Evolutionary conservation across 75 land plant genomes (phyloP), one percentile per base, ranked within the genome.

Genomic region (Ceratopteris richardii): DNA sequence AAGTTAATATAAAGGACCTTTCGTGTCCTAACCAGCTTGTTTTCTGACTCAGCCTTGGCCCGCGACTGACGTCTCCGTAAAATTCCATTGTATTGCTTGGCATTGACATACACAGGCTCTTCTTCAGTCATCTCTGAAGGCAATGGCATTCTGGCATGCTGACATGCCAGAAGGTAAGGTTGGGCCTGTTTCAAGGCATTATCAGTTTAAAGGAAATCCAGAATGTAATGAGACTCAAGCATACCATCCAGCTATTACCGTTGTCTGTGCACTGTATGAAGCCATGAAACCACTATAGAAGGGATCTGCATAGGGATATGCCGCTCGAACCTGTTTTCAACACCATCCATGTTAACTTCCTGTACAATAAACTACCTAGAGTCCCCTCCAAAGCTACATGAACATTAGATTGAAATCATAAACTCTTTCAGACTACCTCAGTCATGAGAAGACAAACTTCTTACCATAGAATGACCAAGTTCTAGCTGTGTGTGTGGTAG

Each of bases 91-190:
- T 80, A 83, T 58, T 83, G 86, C 63, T 83, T 83, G 22, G 86
- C 86, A 76, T 83, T 83, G 21, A 83, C 86, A 73, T 80, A 83
- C 13, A 83, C 79, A 10, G 82, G 85, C 42, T 80, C 81, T 60
- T 83, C 87, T 44, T 73, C 66, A 17, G 70, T 66, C 71, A 80
- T 51, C 62, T 68, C 80, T 40, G 82, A 57, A 6, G 87, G 90
- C 40, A 73, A 43, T 28, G 76, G 76, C 76, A 73, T 73, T n/a
- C 76, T 63, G 24, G 66, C 66, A 28, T 73, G 76, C 54, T 73
- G 76, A 23, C 66, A 23, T 23, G 64, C 76, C 20, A 73, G 23
- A 61, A 66, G 30, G 31, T 73, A 70, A 12, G 69, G 70, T 43
- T 66, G 76, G 16, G 61, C 66, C 76, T 73, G 44, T 3, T 33